A percentile compares a stretch with the other conserved stretches of the same genome.
Evolutionary conservation across 1,139 yeast genomes (phyloP).

Genomic region (Torulaspora pretoriensis): DNA sequence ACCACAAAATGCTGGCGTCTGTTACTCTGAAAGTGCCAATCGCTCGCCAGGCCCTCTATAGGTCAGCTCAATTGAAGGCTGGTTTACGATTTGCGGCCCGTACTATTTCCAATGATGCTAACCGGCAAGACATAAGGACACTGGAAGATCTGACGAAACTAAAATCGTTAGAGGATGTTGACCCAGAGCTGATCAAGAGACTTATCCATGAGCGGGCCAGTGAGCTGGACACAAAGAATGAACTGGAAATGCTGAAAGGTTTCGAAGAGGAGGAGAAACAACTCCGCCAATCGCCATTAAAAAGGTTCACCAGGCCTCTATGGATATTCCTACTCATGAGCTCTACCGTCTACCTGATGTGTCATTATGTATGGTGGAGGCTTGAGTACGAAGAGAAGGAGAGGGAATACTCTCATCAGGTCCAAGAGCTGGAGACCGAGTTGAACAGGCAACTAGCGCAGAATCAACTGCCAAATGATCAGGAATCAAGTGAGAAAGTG

Average conservation of each 20-base stretch:
- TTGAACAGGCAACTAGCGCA: constrained; percentile 13
- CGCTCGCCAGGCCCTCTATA: not conserved
- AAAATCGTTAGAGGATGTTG: constrained; percentile 32
- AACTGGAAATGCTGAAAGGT: constrained; percentile 29
- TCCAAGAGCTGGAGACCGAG: constrained; percentile 21
- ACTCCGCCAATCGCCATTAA: constrained; percentile 22
- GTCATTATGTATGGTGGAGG: constrained; percentile 37
- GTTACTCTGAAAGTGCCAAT: not conserved
- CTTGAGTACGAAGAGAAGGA: constrained; percentile 35
- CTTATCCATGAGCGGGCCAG: constrained; percentile 33
- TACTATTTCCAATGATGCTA: constrained; percentile 1
- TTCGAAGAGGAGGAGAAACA: constrained; percentile 24
- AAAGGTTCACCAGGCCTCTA: constrained; percentile 27
- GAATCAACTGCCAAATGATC: constrained; percentile 4
- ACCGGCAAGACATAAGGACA: constrained; percentile 15
- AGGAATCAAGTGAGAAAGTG: not conserved
- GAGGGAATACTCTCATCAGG: constrained; percentile 19
- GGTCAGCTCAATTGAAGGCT: not conserved
- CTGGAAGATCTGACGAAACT: constrained; percentile 34
- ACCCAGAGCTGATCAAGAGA: constrained; percentile 31
- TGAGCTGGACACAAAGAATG: constrained; percentile 30
- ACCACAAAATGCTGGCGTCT: not conserved
- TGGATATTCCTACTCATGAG: constrained; percentile 34
- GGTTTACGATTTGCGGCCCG: not conserved
- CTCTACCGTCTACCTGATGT: constrained; percentile 31